Percentiles rank a stretch among this genome's conserved stretches.
phyloP scores from a whole-genome alignment of 352 stramenopile species.

The Phytophthora colocasiae region DNA sequence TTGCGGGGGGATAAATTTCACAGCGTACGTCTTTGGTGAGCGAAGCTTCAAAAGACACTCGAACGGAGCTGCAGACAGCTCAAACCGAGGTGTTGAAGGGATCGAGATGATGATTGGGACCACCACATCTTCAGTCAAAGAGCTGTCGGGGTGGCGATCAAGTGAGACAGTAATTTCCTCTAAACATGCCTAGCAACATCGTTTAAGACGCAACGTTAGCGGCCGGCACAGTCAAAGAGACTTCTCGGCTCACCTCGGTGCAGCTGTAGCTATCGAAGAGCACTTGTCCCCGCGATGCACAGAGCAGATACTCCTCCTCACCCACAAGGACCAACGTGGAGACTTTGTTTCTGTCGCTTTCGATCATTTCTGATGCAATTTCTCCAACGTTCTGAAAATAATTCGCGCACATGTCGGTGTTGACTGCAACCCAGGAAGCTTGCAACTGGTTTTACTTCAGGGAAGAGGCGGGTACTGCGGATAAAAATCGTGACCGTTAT shows the following conservation, averaged over 20 bases:
- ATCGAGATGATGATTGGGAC: slow-evolving; percentile 60
- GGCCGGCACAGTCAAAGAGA: not conserved
- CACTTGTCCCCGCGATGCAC: slow-evolving; percentile 17
- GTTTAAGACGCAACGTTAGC: slow-evolving; percentile 14
- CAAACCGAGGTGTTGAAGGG: slow-evolving; percentile 60
- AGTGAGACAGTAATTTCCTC: slow-evolving; percentile 28
- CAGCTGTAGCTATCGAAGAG: slow-evolving; percentile 24
- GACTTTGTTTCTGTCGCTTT: slow-evolving; percentile 10
- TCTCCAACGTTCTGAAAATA: slow-evolving; percentile 28
- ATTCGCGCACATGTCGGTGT: not conserved
- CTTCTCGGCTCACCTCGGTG: slow-evolving; percentile 11
- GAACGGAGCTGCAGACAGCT: slow-evolving; percentile 21
- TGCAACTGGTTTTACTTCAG: slow-evolving; percentile 14
- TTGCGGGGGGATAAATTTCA: slow-evolving; percentile 51
- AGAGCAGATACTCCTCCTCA: slow-evolving; percentile 25
- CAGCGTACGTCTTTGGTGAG: slow-evolving; percentile 27
- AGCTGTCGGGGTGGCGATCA: slow-evolving; percentile 3
- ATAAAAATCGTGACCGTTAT: slow-evolving; percentile 33
- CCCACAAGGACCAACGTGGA: slow-evolving; percentile 27
- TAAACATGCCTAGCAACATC: slow-evolving; percentile 8
- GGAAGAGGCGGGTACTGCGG: slow-evolving; percentile 18
- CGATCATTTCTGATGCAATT: slow-evolving; percentile 5
- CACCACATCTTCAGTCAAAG: not conserved
- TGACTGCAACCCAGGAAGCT: slow-evolving; percentile 3
- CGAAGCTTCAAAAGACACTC: slow-evolving; percentile 30